Evolutionary conservation across 2,329 filamentous ascomycete species (phyloP), one percentile per base, ranked within the genome.

Genomic region (Cadophora malorum): DNA sequence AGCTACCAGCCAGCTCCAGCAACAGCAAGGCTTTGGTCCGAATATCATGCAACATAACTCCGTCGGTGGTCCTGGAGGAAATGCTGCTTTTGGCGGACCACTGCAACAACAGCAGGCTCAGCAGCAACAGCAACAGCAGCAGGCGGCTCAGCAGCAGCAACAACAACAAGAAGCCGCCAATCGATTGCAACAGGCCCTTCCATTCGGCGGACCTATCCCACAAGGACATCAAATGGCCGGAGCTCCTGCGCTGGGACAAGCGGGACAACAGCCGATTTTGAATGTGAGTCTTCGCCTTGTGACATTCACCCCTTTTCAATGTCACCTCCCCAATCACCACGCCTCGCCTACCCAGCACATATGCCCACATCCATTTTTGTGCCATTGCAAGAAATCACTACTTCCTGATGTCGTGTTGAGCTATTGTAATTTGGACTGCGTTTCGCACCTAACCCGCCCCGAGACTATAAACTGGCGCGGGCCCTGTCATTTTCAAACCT

Each of bases 251-350:
- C 84, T 93, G 77, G 86, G 88, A 14, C 91, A 94, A 79, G 91
- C 70, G 33, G 75, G 91, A 47, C 92, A 95, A 79, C 92, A 96
- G 77, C 93, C 93, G 4, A 96, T 96, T 74, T 81, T 96, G 64
- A 92, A 92, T 78, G 87, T 89, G 80, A 81, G 86, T 80, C 71
- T 64, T 16, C 28, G 38, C 47, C 41, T 49, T 55, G 49, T 33
- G 25, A 35, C 35, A 58, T 63, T 63, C 47, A 28, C 49, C 16
- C 23, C 49, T 50, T 38, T 25, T 60, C n/a, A 8, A 23, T 19
- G 7, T 63, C 21, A 12, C 31, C 21, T 1, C 2, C 21, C 16
- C n/a, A 45, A 35, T 41, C 61, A 23, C n/a, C 16, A 4, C 7
- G 33, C 28, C 49, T 45, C 33, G 35, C 9, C 9, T 19, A 28